A percentile compares a stretch with the other conserved stretches of the same genome.
These are phyloP conservation scores for Streptanthus diversifolius DNA, from an alignment of 345 rosid genomes.

Conservation along the genomic window DNA sequence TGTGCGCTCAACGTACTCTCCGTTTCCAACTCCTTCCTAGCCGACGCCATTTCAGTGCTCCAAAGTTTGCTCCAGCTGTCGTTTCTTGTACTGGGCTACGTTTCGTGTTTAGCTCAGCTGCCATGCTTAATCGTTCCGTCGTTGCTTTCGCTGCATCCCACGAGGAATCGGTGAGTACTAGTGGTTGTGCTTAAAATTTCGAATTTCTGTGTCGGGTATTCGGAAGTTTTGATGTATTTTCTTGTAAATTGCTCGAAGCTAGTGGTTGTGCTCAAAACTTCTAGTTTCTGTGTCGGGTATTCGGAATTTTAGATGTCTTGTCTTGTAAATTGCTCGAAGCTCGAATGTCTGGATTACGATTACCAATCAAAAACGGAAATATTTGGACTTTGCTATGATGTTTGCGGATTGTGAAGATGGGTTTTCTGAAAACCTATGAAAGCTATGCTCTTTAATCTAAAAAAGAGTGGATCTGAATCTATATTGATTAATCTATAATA, in stretches of 20 bases:
- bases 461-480: background rate
- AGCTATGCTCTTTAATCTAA: background rate
- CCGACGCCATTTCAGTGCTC: constrained; percentile 22
- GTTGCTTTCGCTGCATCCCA: constrained; percentile 58
- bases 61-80: constrained; percentile 1
- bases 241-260: background rate
- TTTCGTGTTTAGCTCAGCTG: constrained; percentile 27
- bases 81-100: constrained; percentile 31
- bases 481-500: background rate
- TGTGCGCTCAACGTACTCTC: constrained; percentile 21
- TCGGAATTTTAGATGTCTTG: background rate
- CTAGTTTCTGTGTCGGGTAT: background rate
- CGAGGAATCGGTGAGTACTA: constrained; percentile 54
- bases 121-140: constrained; percentile 33
- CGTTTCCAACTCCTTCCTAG: constrained; percentile 14
- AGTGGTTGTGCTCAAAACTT: background rate
- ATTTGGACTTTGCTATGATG: background rate
- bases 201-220: background rate
- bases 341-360: background rate
- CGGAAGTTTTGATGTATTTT: background rate
- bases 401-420: background rate
- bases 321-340: background rate
- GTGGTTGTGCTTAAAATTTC: background rate
- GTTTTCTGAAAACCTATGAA: background rate
- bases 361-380: background rate